phyloP scores from a whole-genome alignment of 331 rosid species.

The Quercus phellos region DNA sequence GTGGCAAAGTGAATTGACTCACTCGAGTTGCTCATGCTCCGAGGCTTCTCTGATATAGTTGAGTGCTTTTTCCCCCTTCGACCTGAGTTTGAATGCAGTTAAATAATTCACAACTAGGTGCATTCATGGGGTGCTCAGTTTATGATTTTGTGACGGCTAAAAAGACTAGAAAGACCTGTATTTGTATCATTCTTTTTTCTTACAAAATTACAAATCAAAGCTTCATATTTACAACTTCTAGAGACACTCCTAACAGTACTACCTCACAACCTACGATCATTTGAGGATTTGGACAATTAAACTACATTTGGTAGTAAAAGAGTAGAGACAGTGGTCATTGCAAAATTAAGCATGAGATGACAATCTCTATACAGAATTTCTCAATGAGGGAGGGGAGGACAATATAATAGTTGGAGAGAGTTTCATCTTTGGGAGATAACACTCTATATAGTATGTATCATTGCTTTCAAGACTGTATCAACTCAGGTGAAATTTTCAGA shows the following conservation, averaged over 20 bases:
- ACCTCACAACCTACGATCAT: neutral
- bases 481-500: neutral
- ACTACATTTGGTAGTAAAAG: neutral
- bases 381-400: neutral
- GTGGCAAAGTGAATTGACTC: too few relatives aligned
- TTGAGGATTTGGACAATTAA: neutral
- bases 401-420: neutral
- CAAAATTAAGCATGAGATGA: neutral
- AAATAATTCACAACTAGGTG: too few relatives aligned
- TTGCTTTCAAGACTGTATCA: constrained; percentile 8
- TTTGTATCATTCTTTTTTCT: too few relatives aligned
- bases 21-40: too few relatives aligned
- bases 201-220: neutral
- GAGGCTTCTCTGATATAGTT: too few relatives aligned
- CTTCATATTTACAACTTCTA: neutral
- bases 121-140: too few relatives aligned
- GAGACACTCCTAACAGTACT: neutral
- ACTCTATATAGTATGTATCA: neutral
- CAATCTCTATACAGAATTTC: neutral
- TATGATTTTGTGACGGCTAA: too few relatives aligned
- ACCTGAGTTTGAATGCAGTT: too few relatives aligned
- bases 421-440: neutral
- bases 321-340: neutral
- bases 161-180: too few relatives aligned
- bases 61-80: too few relatives aligned